A percentile compares a stretch with the other conserved stretches of the same genome.
Evolutionary conservation across 1,284 basidiomycete species (phyloP).

Genomic region (Spongispora temasekensis): DNA sequence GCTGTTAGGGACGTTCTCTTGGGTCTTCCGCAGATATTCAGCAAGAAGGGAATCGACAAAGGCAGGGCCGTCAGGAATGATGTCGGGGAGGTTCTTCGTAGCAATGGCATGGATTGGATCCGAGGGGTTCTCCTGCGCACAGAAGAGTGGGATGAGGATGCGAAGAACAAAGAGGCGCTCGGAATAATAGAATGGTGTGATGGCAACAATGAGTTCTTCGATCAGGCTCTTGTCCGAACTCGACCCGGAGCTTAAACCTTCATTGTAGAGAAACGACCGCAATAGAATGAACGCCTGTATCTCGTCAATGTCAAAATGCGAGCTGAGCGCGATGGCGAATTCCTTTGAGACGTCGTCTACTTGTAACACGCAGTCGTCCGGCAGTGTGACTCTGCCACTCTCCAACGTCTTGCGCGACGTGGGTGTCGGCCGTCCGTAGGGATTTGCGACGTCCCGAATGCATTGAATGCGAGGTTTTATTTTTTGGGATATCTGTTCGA

Average conservation of each 20-base stretch:
- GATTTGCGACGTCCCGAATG: slow-evolving; percentile 54
- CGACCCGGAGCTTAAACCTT: slow-evolving; percentile 58
- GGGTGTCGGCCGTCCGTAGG: slow-evolving; percentile 68
- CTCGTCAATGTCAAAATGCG: slow-evolving; percentile 73
- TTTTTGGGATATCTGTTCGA: slow-evolving; percentile 57
- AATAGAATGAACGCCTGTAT: slow-evolving; percentile 71
- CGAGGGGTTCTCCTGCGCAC: slow-evolving; percentile 57
- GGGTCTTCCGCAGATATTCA: slow-evolving; percentile 59
- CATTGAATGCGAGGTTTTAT: slow-evolving; percentile 57
- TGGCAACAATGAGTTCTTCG: slow-evolving; percentile 65
- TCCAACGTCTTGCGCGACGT: slow-evolving; percentile 67
- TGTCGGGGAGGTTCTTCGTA: slow-evolving; percentile 51
- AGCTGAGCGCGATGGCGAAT: slow-evolving; percentile 67
- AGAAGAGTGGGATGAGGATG: slow-evolving; percentile 61
- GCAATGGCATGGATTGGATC: slow-evolving; percentile 61
- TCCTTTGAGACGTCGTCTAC: slow-evolving; percentile 71
- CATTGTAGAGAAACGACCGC: slow-evolving; percentile 78
- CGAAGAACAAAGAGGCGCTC: slow-evolving; percentile 74
- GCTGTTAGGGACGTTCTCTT: slow-evolving; percentile 52
- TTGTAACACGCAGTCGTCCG: slow-evolving; percentile 60
- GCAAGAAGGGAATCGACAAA: slow-evolving; percentile 59
- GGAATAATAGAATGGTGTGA: slow-evolving; percentile 79
- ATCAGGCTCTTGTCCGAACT: slow-evolving; percentile 43
- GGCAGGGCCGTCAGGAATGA: slow-evolving; percentile 60
- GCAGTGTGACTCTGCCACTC: slow-evolving; percentile 61